Conservation (phyloP, 2,329 filamentous ascomycete genomes). For the Endothia cerciana region DNA sequence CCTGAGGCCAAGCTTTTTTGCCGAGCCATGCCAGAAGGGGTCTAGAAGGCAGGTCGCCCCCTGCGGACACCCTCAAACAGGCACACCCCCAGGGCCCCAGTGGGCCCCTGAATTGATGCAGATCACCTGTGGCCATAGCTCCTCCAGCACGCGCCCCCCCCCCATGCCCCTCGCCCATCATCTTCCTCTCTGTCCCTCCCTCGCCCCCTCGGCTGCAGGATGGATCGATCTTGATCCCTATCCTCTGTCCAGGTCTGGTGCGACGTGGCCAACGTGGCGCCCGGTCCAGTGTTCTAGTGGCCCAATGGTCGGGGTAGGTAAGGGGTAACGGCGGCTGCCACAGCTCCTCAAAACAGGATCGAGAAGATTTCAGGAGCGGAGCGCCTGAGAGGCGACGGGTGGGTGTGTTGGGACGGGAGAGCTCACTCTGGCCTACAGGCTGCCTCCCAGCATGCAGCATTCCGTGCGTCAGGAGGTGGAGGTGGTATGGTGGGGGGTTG, state of each 20-base stretch:
- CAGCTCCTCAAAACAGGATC: background rate
- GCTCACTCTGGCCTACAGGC: background rate
- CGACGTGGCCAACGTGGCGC: conserved; percentile 4
- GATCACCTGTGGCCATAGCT: conserved; percentile 1
- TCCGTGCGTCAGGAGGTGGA: background rate
- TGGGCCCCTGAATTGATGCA: background rate
- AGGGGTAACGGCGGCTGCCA: background rate
- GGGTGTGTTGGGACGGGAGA: background rate
- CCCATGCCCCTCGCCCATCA: background rate
- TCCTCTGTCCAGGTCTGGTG: background rate
- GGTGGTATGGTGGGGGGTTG: background rate
- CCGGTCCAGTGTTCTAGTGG: background rate
- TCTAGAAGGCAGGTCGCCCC: conserved; percentile 17
- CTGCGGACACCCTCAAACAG: background rate
- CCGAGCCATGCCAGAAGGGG: conserved; percentile 27
- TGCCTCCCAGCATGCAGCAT: conserved; percentile 1
- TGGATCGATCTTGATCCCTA: background rate
- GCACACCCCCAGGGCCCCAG: no score
- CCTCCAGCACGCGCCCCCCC: background rate
- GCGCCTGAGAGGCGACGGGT: background rate
- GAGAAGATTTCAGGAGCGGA: background rate
- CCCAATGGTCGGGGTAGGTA: background rate
- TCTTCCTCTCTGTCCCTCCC: background rate
- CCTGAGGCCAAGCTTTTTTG: conserved; percentile 28
- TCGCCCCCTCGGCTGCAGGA: background rate